Evolutionary conservation across 106 monocot genomes (phyloP), one percentile per base, ranked within the genome.

Genomic region (Dendrobium officinale): DNA sequence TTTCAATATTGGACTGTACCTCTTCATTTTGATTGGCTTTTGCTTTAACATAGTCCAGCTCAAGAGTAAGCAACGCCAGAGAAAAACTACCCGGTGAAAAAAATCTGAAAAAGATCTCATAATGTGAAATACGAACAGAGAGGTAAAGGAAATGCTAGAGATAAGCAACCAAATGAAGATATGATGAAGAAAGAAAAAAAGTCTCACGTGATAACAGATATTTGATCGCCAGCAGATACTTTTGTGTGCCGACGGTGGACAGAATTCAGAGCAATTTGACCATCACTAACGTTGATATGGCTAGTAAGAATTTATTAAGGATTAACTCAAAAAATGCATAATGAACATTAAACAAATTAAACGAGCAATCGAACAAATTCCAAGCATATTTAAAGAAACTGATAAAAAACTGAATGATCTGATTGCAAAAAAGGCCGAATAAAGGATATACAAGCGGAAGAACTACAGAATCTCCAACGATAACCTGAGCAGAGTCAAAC

Each of bases 391-490:
- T 41, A 49, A 75, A 17, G 5, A 79, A 66, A 79, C 3, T 2
- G 17, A 33, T 51, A 16, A 78, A 78, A 10, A 58, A 56, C 4
- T 74, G 42, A 37, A 78, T 5, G 16, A 40, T 58, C 31, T 40
- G 4, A 73, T 49, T 76, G 11, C 15, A 48, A 6, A 76, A 7
- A 76, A 49, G 1, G 45, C 8, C 26, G 17, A 59, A 8, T 5
- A 79, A 94, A 98, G 98, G 98, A 99, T 93, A 99, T 99, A 85
- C 78, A 4, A 99, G 61, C 51, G 86, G 85, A 77, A 91, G 87
- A 79, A 99, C 94, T 5, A 84, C 47, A 61, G 87, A 77, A 72
- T 94, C 91, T 13, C 88, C 89, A 72, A 98, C 81, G 24, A 88
- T 29, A 2, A 77, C 87, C 42, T 74, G 78, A 58, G 73, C 77